Percentiles rank a stretch among this genome's conserved stretches.
These are phyloP conservation scores for Citrullus amarus DNA, from an alignment of 306 rosid genomes.

Conservation along the genomic window DNA sequence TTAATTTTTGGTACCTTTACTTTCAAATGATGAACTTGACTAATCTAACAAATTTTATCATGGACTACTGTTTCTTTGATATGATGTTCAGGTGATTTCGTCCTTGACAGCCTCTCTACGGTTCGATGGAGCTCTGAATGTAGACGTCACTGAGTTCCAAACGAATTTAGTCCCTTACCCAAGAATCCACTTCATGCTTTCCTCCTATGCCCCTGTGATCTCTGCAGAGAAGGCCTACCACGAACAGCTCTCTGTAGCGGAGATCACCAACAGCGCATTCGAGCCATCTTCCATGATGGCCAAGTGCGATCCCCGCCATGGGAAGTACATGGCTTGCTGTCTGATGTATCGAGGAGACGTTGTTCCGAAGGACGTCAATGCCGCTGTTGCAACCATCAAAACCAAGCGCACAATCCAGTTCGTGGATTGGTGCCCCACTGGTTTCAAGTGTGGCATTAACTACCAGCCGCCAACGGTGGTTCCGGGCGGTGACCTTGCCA, in stretches of 20 bases:
- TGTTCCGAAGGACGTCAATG: slow-evolving; percentile 87
- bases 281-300: slow-evolving; percentile 99
- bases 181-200: slow-evolving; percentile 92
- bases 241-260: slow-evolving; percentile 73
- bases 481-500: slow-evolving; percentile 91
- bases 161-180: slow-evolving; percentile 93
- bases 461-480: slow-evolving; percentile 93
- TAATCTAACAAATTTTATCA: no score
- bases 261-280: slow-evolving; percentile 84
- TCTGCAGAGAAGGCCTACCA: slow-evolving; percentile 5
- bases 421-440: slow-evolving; percentile 96
- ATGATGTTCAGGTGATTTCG: slow-evolving; percentile 54
- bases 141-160: slow-evolving; percentile 87
- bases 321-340: slow-evolving; percentile 94
- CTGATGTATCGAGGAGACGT: slow-evolving; percentile 95
- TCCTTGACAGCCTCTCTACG: slow-evolving; percentile 82
- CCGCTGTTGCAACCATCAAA: slow-evolving; percentile 80
- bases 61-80: background rate
- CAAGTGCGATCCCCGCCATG: slow-evolving; percentile 91
- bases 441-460: slow-evolving; percentile 90
- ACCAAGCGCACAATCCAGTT: slow-evolving; percentile 89
- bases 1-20: no score
- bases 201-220: slow-evolving; percentile 81
- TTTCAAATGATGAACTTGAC: no score
- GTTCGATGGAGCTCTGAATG: slow-evolving; percentile 84